These are phyloP conservation scores for Leucaena leucocephala DNA, from an alignment of 306 rosid genomes.

Conservation along the genomic window DNA sequence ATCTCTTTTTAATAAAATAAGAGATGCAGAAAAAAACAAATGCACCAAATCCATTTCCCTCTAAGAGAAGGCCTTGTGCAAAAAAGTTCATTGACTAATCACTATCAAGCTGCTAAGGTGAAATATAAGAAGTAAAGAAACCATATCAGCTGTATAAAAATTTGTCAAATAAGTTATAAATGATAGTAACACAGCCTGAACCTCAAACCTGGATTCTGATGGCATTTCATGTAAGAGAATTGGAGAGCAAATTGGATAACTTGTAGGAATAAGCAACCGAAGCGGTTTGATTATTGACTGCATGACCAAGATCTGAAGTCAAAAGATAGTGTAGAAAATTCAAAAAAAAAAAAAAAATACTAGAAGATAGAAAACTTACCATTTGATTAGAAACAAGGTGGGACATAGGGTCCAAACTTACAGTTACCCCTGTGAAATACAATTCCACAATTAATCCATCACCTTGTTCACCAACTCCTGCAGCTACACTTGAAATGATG, in stretches of 20 bases:
- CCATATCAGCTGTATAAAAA: no score
- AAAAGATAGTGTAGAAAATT: neutral
- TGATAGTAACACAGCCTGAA: neutral
- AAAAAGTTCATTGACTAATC: neutral
- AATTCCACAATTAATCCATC: conserved; percentile 41
- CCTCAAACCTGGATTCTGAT: conserved; percentile 40
- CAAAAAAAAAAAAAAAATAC: neutral
- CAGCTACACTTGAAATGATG: conserved; percentile 23
- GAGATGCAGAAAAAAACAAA: neutral
- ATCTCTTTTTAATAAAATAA: no score
- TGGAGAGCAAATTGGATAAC: conserved; percentile 43
- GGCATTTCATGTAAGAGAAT: conserved; percentile 37
- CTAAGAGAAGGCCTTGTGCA: neutral
- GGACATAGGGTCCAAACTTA: conserved; percentile 11
- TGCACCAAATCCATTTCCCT: neutral
- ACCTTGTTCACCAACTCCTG: conserved; percentile 23
- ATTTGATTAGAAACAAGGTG: conserved; percentile 26
- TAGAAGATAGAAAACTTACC: conserved; percentile 31
- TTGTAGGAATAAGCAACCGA: conserved; percentile 44
- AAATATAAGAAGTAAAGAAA: neutral
- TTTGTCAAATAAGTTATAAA: neutral
- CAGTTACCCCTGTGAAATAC: conserved; percentile 33
- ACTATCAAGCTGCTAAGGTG: neutral
- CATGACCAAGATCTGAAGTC: conserved; percentile 28
- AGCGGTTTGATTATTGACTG: conserved; percentile 45